Conservation (phyloP, 2,329 filamentous ascomycete species). For the Gaeumannomyces tritici region DNA sequence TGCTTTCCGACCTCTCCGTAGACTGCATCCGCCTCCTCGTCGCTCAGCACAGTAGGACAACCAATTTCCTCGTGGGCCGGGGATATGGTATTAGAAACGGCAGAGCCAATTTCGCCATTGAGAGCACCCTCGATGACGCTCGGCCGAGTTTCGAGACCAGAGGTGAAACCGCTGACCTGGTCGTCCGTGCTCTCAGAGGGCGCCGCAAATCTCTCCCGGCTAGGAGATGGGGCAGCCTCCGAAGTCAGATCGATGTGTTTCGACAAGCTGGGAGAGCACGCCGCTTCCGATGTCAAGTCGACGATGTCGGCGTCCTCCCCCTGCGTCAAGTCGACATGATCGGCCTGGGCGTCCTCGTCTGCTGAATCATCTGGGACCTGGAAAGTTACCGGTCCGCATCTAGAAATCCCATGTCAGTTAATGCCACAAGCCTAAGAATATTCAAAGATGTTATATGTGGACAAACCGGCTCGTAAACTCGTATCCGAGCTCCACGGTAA, state of each 20-base stretch:
- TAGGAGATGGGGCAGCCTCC: background rate
- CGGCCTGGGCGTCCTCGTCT: background rate
- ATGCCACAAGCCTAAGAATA: too few relatives aligned
- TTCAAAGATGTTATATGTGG: too few relatives aligned
- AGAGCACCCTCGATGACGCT: background rate
- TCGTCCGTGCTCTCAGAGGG: background rate
- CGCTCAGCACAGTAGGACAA: background rate
- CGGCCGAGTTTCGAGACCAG: background rate
- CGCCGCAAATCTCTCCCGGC: background rate
- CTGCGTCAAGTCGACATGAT: background rate
- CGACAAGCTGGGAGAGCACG: too few relatives aligned
- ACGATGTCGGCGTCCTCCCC: background rate
- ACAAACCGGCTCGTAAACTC: constrained; percentile 12
- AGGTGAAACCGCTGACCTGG: background rate
- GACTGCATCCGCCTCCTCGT: constrained; percentile 1
- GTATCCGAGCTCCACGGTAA: constrained; percentile 15
- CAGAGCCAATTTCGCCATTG: background rate
- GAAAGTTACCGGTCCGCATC: constrained; percentile 1
- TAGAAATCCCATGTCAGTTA: background rate
- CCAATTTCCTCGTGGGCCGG: background rate
- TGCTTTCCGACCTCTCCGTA: background rate
- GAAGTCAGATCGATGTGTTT: background rate
- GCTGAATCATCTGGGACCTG: background rate
- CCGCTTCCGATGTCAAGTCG: constrained; percentile 1
- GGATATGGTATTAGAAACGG: too few relatives aligned